phyloP scores from a whole-genome alignment of 805 yeast genomes.

The Kodamaea hsintzibuensis region DNA sequence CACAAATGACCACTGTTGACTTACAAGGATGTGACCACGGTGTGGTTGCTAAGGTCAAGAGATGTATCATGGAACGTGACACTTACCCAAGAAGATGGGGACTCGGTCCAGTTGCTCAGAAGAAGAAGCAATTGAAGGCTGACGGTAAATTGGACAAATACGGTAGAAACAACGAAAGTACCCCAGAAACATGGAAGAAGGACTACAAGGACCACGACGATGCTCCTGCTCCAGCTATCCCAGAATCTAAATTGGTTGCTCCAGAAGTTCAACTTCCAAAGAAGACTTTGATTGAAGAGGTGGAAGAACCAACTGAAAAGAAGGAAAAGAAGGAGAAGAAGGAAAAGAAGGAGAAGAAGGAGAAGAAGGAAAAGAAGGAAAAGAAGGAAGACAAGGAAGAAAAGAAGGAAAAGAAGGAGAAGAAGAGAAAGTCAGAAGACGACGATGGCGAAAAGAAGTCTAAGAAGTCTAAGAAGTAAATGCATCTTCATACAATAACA shows the following conservation, averaged over 20 bases:
- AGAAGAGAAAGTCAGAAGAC: slow-evolving; percentile 48
- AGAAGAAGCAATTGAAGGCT: slow-evolving; percentile 97
- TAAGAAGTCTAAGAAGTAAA: slow-evolving; percentile 29
- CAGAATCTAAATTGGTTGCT: slow-evolving; percentile 51
- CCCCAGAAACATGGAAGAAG: slow-evolving; percentile 91
- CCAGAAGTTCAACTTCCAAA: slow-evolving; percentile 49
- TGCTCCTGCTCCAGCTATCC: slow-evolving; percentile 58
- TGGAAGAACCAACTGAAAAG: slow-evolving; percentile 37
- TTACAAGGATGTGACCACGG: slow-evolving; percentile 97
- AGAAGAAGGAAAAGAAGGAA: slow-evolving; percentile 47
- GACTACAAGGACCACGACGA: slow-evolving; percentile 73
- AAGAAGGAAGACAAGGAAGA: slow-evolving; percentile 46
- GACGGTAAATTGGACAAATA: slow-evolving; percentile 96
- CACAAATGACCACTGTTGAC: slow-evolving; percentile 98
- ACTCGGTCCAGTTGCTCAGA: slow-evolving; percentile 95
- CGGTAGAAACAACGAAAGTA: slow-evolving; percentile 90
- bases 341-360: slow-evolving; percentile 63
- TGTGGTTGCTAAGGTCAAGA: slow-evolving; percentile 96
- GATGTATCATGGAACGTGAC: slow-evolving; percentile 99
- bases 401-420: slow-evolving; percentile 34
- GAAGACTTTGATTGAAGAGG: slow-evolving; percentile 47
- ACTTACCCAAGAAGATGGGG: slow-evolving; percentile 99
- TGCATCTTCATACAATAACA: slow-evolving; percentile 8
- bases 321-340: slow-evolving; percentile 55
- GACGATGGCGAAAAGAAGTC: slow-evolving; percentile 49